Evolutionary conservation across 2,329 filamentous ascomycete species (phyloP).

Genomic region (Dryadomyces quercus-mongolicae): DNA sequence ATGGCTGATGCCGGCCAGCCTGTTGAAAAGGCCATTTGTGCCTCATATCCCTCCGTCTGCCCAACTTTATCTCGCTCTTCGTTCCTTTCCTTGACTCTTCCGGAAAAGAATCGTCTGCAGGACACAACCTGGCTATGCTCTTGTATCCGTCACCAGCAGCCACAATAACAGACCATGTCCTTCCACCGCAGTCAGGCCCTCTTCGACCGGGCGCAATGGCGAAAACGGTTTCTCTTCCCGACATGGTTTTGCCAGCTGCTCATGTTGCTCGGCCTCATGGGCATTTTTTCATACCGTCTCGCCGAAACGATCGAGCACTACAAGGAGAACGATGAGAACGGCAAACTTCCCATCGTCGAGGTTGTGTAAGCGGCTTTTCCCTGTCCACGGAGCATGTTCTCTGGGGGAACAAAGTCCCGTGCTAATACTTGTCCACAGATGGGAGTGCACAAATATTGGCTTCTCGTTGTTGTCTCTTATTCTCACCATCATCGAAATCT

Average conservation of each 20-base stretch:
- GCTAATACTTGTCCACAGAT: constrained; percentile 22
- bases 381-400: background rate
- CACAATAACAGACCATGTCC: constrained; percentile 5
- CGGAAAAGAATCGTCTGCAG: too few relatives aligned
- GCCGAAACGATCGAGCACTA: constrained; percentile 31
- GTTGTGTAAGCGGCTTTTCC: constrained; percentile 27
- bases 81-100: background rate
- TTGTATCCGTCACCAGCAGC: too few relatives aligned
- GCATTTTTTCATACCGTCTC: constrained; percentile 40
- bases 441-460: constrained; percentile 39
- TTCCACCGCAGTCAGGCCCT: constrained; percentile 37
- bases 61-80: background rate
- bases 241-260: constrained; percentile 36
- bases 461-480: constrained; percentile 34
- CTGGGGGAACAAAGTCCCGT: too few relatives aligned
- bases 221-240: constrained; percentile 32
- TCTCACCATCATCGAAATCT: constrained; percentile 30
- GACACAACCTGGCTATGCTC: too few relatives aligned
- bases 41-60: too few relatives aligned
- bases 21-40: background rate
- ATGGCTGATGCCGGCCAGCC: background rate
- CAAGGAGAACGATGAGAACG: constrained; percentile 25
- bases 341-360: constrained; percentile 30
- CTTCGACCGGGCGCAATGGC: constrained; percentile 40
- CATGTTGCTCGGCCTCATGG: constrained; percentile 33